These are phyloP conservation scores for Epichloe hybrida DNA, from an alignment of 2,329 filamentous ascomycete species.

Conservation along the genomic window DNA sequence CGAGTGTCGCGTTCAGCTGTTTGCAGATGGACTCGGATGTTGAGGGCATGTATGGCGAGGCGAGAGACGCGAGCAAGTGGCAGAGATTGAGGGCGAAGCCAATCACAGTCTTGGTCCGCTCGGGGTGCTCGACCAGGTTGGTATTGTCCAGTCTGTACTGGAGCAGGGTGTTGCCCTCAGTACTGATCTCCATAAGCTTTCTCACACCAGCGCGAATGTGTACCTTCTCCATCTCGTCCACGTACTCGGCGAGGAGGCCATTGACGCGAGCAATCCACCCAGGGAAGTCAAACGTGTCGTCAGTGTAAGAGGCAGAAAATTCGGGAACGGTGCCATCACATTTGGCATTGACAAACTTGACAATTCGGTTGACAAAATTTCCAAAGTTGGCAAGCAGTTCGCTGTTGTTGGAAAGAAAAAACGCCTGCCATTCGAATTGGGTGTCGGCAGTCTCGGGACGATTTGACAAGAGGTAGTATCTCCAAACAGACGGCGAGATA, in stretches of 20 bases:
- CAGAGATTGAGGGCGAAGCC: slow-evolving; percentile 75
- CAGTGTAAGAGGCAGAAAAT: slow-evolving; percentile 38
- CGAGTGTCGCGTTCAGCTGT: slow-evolving; percentile 49
- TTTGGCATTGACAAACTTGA: slow-evolving; percentile 67
- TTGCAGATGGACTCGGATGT: slow-evolving; percentile 61
- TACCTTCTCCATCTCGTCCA: slow-evolving; percentile 54
- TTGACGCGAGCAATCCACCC: slow-evolving; percentile 28
- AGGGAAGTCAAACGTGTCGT: slow-evolving; percentile 34
- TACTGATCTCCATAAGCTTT: slow-evolving; percentile 54
- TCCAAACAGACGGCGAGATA: slow-evolving; percentile 76
- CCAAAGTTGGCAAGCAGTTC: slow-evolving; percentile 67
- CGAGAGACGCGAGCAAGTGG: slow-evolving; percentile 64
- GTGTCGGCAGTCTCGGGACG: slow-evolving; percentile 77
- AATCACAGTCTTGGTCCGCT: slow-evolving; percentile 45
- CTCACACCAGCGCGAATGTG: slow-evolving; percentile 55
- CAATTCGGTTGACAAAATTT: slow-evolving; percentile 60
- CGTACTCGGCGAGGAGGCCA: slow-evolving; percentile 50
- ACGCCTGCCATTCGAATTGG: slow-evolving; percentile 79
- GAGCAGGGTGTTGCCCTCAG: slow-evolving; percentile 35
- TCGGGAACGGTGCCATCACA: slow-evolving; percentile 58
- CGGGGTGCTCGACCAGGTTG: slow-evolving; percentile 39
- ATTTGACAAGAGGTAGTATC: slow-evolving; percentile 78
- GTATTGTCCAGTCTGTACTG: slow-evolving; percentile 43
- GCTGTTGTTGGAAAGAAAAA: slow-evolving; percentile 77
- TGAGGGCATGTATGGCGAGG: slow-evolving; percentile 76